These are phyloP conservation scores for Diaporthe vexans DNA, from an alignment of 2,329 filamentous ascomycete species.

Conservation along the genomic window DNA sequence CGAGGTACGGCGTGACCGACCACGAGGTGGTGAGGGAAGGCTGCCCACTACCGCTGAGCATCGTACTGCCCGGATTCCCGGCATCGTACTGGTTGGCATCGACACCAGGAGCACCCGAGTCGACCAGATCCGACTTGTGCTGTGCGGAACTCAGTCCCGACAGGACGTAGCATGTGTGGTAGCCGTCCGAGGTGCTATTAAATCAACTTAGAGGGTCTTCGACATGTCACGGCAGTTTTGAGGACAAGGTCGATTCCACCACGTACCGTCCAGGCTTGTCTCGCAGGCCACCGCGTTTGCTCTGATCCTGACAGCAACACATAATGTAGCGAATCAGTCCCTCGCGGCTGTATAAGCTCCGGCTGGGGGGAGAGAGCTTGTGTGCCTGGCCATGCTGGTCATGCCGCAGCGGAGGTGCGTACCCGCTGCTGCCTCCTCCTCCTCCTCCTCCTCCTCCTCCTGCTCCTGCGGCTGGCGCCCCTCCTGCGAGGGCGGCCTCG, in stretches of 20 bases:
- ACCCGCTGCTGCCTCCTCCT: constrained; percentile 49
- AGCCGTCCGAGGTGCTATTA: constrained; percentile 81
- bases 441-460: constrained; percentile 61
- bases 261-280: constrained; percentile 94
- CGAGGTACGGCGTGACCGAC: constrained; percentile 62
- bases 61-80: constrained; percentile 19
- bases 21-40: constrained; percentile 50
- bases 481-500: constrained; percentile 76
- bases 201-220: constrained; percentile 24
- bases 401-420: constrained; percentile 42
- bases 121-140: constrained; percentile 70
- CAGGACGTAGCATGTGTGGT: constrained; percentile 94
- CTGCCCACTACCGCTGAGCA: constrained; percentile 4
- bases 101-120: constrained; percentile 51
- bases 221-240: constrained; percentile 9
- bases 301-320: constrained; percentile 84
- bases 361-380: constrained; percentile 50
- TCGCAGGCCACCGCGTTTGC: constrained; percentile 81
- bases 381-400: constrained; percentile 41
- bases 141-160: constrained; percentile 87
- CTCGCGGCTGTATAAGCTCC: constrained; percentile 82
- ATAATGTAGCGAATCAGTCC: constrained; percentile 92
- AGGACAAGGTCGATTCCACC: background rate
- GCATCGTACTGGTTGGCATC: constrained; percentile 49
- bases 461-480: constrained; percentile 45